Evolutionary conservation across 495 filamentous ascomycete genomes (phyloP), one percentile per base, ranked within the genome.

Genomic region (Penicillium cosmopolitanum): DNA sequence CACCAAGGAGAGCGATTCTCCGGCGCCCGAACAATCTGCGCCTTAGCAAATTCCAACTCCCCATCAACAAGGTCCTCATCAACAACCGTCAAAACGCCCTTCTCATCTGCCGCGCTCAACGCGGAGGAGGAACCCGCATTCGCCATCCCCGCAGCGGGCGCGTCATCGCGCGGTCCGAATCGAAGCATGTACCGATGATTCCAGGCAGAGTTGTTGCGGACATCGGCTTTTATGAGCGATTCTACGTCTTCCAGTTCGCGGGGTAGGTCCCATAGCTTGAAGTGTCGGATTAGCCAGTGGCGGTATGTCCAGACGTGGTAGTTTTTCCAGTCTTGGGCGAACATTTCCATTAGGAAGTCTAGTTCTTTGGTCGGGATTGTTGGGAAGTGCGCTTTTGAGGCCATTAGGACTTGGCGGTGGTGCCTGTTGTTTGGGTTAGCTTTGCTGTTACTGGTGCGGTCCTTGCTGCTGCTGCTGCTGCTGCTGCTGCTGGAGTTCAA

Each of bases 251-350:
- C 73, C 28, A 93, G 75, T 77, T 98, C 95, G 19, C 78, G 80
- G 15, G 74, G 70, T 1, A 71, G 69, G 38, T 86, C 83, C 84
- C 86, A 98, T 18, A 94, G 73, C 18, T 78, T 79, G 67, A 98
- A 90, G 64, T 91, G 90, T 34, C 84, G 83, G 38, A 97, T 92
- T 1, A 98, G 80, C 85, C 93, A 98, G 75, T 97, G 95, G 13
- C 91, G 84, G 73, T 98, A 98, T 53, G 87, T 90, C 94, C 95
- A 98, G 40, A 98, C 96, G 72, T 98, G 95, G 70, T 98, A 98
- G 78, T 98, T 98, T 73, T 98, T 98, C 12, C 87, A 84, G 73
- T 98, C 95, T 63, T 87, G 80, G 56, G 82, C 82, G 44, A 98
- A 90, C 85, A 97, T 97, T 42, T 81, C 66, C 57, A 80, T 82